These are phyloP conservation scores for Cyberlindnera bimundalis DNA, from an alignment of 805 yeast species.

Conservation along the genomic window DNA sequence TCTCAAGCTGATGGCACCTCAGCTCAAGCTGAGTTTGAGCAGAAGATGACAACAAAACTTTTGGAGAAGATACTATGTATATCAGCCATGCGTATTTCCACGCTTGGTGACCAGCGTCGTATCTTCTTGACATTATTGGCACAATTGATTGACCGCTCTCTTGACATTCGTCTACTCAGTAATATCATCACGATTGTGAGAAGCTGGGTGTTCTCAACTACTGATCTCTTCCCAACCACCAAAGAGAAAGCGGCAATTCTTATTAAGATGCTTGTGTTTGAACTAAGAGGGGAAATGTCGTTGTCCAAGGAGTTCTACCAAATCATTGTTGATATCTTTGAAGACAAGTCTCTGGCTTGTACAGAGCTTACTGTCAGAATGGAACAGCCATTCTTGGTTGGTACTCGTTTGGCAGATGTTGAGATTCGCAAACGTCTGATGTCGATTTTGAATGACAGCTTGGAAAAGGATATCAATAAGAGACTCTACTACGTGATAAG, in stretches of 20 bases:
- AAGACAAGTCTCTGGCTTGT: slow-evolving; percentile 69
- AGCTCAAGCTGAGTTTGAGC: slow-evolving; percentile 57
- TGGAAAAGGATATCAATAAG: slow-evolving; percentile 74
- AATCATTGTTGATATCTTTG: slow-evolving; percentile 84
- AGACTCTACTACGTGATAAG: slow-evolving; percentile 83
- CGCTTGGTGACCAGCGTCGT: slow-evolving; percentile 91
- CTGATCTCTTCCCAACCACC: slow-evolving; percentile 86
- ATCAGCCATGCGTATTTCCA: slow-evolving; percentile 75
- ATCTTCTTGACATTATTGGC: slow-evolving; percentile 83
- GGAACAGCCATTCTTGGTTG: slow-evolving; percentile 95
- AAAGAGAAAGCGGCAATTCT: slow-evolving; percentile 95
- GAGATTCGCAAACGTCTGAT: slow-evolving; percentile 72
- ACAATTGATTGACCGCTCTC: slow-evolving; percentile 83
- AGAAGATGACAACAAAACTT: slow-evolving; percentile 72
- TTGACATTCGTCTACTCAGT: slow-evolving; percentile 68
- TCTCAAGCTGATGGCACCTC: slow-evolving; percentile 37
- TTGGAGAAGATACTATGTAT: slow-evolving; percentile 74
- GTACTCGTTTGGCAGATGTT: slow-evolving; percentile 80
- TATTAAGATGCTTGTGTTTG: slow-evolving; percentile 91
- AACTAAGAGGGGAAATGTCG: slow-evolving; percentile 79
- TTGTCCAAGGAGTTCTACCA: slow-evolving; percentile 76
- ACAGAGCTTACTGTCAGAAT: slow-evolving; percentile 89
- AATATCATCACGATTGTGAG: slow-evolving; percentile 77
- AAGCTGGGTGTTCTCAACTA: slow-evolving; percentile 82
- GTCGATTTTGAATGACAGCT: slow-evolving; percentile 70